Conservation (phyloP, 441 rosid genomes). For the Geranium incanum region DNA sequence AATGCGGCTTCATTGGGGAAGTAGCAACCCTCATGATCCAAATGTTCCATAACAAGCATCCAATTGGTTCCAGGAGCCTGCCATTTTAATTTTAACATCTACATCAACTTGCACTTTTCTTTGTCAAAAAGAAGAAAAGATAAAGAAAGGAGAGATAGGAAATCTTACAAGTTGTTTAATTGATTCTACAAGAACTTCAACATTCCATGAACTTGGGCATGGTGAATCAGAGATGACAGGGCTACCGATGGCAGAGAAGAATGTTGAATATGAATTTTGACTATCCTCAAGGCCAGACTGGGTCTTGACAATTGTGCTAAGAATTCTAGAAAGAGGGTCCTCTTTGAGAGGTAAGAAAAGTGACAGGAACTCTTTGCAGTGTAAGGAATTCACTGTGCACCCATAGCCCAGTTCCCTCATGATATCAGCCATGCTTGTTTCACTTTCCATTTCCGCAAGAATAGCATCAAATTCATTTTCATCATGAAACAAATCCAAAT, state of each 20-base stretch:
- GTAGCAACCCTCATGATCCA: constrained; percentile 86
- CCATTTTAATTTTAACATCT: constrained; percentile 11
- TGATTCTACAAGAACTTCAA: constrained; percentile 63
- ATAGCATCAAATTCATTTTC: constrained; percentile 73
- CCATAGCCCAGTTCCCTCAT: constrained; percentile 89
- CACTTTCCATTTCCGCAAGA: constrained; percentile 82
- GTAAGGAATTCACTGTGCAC: constrained; percentile 63
- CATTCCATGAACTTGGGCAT: constrained; percentile 61
- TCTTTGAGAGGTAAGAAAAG: constrained; percentile 62
- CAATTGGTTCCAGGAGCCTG: constrained; percentile 90
- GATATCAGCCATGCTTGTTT: constrained; percentile 63
- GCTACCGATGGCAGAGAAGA: constrained; percentile 67
- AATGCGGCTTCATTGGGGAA: constrained; percentile 84
- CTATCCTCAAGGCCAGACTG: constrained; percentile 62
- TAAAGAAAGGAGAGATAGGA: neutral
- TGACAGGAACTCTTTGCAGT: constrained; percentile 74
- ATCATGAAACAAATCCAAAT: constrained; percentile 38
- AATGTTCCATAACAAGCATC: constrained; percentile 65
- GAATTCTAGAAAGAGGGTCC: constrained; percentile 57
- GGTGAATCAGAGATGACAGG: constrained; percentile 47
- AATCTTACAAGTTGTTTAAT: constrained; percentile 70
- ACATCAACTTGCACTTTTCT: constrained; percentile 10
- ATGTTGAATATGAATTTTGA: constrained; percentile 57
- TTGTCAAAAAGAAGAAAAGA: neutral
- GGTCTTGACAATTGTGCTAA: constrained; percentile 53